Conservation (phyloP, 1,139 yeast genomes). For the Petasospora fabianii region DNA sequence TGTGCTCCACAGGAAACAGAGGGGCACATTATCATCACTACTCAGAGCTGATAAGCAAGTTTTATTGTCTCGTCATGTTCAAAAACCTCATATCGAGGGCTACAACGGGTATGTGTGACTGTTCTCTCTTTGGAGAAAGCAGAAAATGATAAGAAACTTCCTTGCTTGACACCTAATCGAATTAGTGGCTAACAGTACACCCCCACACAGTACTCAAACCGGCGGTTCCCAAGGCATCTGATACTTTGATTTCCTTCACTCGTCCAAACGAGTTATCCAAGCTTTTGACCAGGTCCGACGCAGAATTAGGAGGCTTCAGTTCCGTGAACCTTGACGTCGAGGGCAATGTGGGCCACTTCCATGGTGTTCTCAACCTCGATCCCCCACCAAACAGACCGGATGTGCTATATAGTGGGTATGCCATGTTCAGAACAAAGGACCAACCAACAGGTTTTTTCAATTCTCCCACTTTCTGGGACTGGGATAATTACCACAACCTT, state of each 20-base stretch:
- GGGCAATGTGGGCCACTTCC: slow-evolving; percentile 50
- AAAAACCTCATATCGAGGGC: too few species aligned
- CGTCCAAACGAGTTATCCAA: slow-evolving; percentile 42
- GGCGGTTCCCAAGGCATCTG: slow-evolving; percentile 9
- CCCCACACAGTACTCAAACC: slow-evolving; percentile 4
- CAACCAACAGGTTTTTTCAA: slow-evolving; percentile 30
- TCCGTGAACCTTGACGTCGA: slow-evolving; percentile 51
- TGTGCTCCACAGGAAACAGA: background rate
- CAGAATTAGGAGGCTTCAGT: slow-evolving; percentile 75
- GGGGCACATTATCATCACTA: too few species aligned
- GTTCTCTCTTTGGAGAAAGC: too few species aligned
- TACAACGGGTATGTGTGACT: too few species aligned
- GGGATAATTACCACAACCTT: slow-evolving; percentile 56
- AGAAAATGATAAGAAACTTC: too few species aligned
- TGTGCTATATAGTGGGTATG: slow-evolving; percentile 72
- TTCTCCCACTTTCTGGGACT: slow-evolving; percentile 55
- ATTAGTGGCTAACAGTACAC: background rate
- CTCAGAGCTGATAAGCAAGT: too few species aligned
- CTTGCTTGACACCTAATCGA: too few species aligned
- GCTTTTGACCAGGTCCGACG: slow-evolving; percentile 62
- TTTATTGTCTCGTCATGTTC: too few species aligned
- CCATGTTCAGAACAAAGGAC: slow-evolving; percentile 80
- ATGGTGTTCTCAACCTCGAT: slow-evolving; percentile 70
- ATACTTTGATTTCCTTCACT: slow-evolving; percentile 52
- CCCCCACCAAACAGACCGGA: slow-evolving; percentile 70